Conservation (phyloP, 192 early-diverging fungal species). For the Haplosporangium gracile region DNA sequence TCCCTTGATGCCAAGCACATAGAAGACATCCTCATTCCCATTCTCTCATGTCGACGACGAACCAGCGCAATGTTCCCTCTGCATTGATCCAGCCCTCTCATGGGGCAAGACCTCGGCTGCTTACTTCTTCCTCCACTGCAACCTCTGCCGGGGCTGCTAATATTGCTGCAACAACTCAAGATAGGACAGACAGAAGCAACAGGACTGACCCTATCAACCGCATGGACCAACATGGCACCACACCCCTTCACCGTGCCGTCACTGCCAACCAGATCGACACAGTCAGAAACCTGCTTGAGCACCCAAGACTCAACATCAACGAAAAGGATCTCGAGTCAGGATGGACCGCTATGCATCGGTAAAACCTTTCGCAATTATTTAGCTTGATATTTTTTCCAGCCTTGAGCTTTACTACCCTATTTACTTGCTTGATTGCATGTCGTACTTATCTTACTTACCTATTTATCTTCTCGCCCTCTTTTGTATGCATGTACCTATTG, state of each 20-base stretch:
- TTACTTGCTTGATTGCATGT: not conserved
- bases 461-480: no score
- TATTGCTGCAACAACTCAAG: not conserved
- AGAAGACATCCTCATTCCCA: not conserved
- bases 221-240: slow-evolving; percentile 54
- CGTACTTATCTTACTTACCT: not conserved
- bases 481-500: not conserved
- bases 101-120: not conserved
- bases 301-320: slow-evolving; percentile 69
- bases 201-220: slow-evolving; percentile 55
- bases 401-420: not conserved
- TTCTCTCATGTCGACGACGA: not conserved
- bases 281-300: slow-evolving; percentile 50
- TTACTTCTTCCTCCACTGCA: not conserved
- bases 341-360: slow-evolving; percentile 79
- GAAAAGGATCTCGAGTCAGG: slow-evolving; percentile 73
- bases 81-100: not conserved
- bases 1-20: no score
- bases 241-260: slow-evolving; percentile 61
- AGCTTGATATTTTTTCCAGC: not conserved
- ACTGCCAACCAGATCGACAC: slow-evolving; percentile 50
- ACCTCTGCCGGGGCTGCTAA: not conserved
- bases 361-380: not conserved
- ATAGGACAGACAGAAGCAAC: not conserved
- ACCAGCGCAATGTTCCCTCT: not conserved